Evolutionary conservation across 805 yeast genomes (phyloP).

Genomic region (Debaryomyces maramus): DNA sequence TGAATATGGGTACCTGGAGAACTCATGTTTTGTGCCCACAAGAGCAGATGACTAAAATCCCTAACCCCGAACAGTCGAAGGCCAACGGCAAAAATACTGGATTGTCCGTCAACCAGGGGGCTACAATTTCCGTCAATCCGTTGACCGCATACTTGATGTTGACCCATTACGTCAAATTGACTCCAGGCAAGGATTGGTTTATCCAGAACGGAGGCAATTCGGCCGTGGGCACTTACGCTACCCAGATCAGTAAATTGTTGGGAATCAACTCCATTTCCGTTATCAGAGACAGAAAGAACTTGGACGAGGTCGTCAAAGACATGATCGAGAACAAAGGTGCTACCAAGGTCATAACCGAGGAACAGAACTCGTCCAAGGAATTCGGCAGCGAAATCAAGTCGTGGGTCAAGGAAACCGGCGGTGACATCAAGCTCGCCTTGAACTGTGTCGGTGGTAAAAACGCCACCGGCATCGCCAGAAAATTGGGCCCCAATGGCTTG

Average conservation of each 20-base stretch:
- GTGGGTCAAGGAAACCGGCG: conserved; percentile 49
- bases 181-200: conserved; percentile 77
- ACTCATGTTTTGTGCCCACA: conserved; percentile 54
- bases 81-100: conserved; percentile 30
- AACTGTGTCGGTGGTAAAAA: conserved; percentile 95
- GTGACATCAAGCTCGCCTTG: conserved; percentile 70
- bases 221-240: conserved; percentile 89
- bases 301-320: conserved; percentile 56
- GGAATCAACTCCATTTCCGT: conserved; percentile 86
- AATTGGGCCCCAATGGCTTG: conserved; percentile 69
- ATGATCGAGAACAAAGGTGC: conserved; percentile 70
- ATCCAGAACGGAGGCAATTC: conserved; percentile 96
- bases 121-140: conserved; percentile 91
- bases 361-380: conserved; percentile 68
- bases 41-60: conserved; percentile 56
- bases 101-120: conserved; percentile 59
- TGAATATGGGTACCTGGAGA: conserved; percentile 94
- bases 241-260: conserved; percentile 77
- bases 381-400: conserved; percentile 60
- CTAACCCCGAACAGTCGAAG: conserved; percentile 50
- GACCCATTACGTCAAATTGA: conserved; percentile 59
- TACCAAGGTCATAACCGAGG: conserved; percentile 85
- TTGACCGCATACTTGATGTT: conserved; percentile 89
- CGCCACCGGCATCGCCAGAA: conserved; percentile 78
- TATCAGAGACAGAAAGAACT: conserved; percentile 79